Evolutionary conservation across 176 grass and related monocot genomes (phyloP).

Genomic region (Miscanthus lutarioriparius): DNA sequence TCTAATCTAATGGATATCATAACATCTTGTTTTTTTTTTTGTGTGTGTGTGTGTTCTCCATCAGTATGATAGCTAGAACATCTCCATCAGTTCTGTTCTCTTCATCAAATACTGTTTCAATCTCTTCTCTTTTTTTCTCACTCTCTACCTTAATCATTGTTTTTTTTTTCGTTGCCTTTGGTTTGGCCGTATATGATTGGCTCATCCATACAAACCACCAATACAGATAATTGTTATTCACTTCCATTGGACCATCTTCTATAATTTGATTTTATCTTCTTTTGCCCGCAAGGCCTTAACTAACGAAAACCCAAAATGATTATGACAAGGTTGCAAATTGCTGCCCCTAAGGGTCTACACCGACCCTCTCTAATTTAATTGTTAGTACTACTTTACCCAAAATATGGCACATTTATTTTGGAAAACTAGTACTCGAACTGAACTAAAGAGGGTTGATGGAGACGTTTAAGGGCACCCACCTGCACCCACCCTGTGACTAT

Average conservation of each 20-base stretch:
- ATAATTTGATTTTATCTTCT: background rate
- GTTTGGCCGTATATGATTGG: background rate
- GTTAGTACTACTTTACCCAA: background rate
- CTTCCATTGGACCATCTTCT: background rate
- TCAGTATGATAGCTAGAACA: background rate
- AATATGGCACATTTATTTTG: background rate
- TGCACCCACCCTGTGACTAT: background rate
- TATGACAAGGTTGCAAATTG: background rate
- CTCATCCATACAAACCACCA: background rate
- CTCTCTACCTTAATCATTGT: background rate
- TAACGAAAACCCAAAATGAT: background rate
- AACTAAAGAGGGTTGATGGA: background rate
- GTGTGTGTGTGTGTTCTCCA: too few relatives aligned
- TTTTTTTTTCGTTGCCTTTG: conserved; percentile 4
- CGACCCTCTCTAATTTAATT: background rate
- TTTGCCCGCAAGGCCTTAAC: background rate
- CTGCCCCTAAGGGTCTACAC: background rate
- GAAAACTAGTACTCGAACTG: background rate
- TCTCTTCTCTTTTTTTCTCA: background rate
- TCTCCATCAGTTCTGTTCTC: background rate
- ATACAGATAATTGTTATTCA: background rate
- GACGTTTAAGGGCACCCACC: background rate
- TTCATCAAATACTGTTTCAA: background rate
- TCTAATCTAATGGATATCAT: background rate
- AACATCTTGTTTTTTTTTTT: background rate